Percentiles rank a stretch among this genome's conserved stretches.
Evolutionary conservation across 495 filamentous ascomycete species (phyloP).

Genomic region (Amniculicola lignicola): DNA sequence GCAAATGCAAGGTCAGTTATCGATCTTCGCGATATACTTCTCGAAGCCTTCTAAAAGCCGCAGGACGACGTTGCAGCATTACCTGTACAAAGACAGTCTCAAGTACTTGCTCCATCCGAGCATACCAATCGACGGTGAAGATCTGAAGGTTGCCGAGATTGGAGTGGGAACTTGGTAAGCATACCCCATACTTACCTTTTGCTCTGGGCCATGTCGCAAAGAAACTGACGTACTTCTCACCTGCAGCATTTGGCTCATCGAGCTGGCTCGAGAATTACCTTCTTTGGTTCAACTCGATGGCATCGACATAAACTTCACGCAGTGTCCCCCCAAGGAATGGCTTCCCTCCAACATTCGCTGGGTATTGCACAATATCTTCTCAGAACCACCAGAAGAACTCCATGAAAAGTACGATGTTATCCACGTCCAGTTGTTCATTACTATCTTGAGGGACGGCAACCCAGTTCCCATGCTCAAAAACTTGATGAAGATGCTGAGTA

Average conservation of each 20-base stretch:
- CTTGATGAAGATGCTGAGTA: slow-evolving; percentile 2
- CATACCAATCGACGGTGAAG: neutral
- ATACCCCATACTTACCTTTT: neutral
- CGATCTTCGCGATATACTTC: neutral
- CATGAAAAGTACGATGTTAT: slow-evolving; percentile 1
- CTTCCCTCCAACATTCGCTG: slow-evolving; percentile 2
- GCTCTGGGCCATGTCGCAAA: no score
- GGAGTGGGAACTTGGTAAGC: slow-evolving; percentile 1
- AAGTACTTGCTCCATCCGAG: neutral
- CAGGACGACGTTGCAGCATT: neutral
- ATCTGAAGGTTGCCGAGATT: slow-evolving; percentile 1
- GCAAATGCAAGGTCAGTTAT: neutral
- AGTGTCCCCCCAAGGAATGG: slow-evolving; percentile 13
- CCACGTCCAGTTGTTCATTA: slow-evolving; percentile 2
- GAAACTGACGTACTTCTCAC: no score
- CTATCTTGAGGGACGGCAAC: neutral
- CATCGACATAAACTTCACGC: slow-evolving; percentile 6
- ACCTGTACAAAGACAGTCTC: neutral
- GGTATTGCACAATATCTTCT: neutral
- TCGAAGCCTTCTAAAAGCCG: neutral
- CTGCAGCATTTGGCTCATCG: slow-evolving; percentile 6
- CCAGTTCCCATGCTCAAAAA: slow-evolving; percentile 1
- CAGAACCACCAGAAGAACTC: neutral
- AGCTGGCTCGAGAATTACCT: neutral
- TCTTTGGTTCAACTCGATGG: neutral